phyloP scores from a whole-genome alignment of 768 basidiomycete genomes.

The Rubroboletus pulcherrimus region DNA sequence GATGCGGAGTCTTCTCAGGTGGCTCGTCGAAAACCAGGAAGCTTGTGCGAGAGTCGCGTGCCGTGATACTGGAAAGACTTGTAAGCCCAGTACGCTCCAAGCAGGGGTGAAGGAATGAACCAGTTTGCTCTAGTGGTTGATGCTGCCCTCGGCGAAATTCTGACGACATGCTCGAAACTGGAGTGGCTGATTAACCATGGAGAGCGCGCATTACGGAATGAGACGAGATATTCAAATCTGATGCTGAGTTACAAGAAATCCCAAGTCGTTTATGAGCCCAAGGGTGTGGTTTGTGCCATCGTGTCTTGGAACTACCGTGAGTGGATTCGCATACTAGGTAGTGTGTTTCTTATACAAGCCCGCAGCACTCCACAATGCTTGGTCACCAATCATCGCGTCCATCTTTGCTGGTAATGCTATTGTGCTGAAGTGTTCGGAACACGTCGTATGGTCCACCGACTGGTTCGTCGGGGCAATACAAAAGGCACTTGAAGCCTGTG shows the following conservation, averaged over 20 bases:
- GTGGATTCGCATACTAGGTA: conserved; percentile 16
- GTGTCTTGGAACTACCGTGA: conserved; percentile 95
- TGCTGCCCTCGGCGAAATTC: conserved; percentile 89
- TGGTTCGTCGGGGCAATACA: conserved; percentile 82
- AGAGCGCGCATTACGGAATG: conserved; percentile 69
- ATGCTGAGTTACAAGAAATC: conserved; percentile 75
- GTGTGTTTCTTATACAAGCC: background rate
- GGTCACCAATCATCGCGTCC: conserved; percentile 89
- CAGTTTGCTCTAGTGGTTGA: conserved; percentile 65
- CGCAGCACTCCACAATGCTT: conserved; percentile 85
- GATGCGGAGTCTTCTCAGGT: conserved; percentile 81
- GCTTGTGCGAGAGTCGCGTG: conserved; percentile 82
- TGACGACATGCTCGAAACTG: conserved; percentile 93
- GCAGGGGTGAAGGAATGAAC: background rate
- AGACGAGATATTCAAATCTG: conserved; percentile 62
- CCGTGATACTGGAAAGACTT: conserved; percentile 93
- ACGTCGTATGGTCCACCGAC: conserved; percentile 86
- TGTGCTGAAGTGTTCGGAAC: conserved; percentile 88
- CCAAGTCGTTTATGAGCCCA: conserved; percentile 81
- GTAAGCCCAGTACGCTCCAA: conserved; percentile 41
- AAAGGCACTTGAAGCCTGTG: conserved; percentile 73
- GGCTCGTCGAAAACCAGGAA: conserved; percentile 91
- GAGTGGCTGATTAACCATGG: conserved; percentile 90
- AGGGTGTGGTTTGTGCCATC: conserved; percentile 88
- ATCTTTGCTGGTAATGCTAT: conserved; percentile 89